These are phyloP conservation scores for Torrubiellomyces zombiae DNA, from an alignment of 2,329 filamentous ascomycete species.

Conservation along the genomic window DNA sequence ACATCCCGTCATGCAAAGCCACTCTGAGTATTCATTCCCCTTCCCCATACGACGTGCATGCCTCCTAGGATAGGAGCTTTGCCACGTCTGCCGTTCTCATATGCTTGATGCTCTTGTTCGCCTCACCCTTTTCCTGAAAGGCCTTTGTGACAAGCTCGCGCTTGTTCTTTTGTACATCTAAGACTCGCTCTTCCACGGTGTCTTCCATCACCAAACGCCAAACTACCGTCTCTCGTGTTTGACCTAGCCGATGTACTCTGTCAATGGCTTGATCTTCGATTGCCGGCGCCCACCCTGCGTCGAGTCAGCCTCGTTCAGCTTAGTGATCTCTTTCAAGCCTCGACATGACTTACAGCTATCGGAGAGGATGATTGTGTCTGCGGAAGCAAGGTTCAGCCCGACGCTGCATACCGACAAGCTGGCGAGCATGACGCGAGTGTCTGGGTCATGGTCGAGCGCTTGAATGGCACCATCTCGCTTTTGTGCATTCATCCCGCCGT, in stretches of 20 bases:
- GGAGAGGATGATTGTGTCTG: slow-evolving; percentile 68
- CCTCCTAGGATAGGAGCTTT: slow-evolving; percentile 27
- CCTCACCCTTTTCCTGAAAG: slow-evolving; percentile 50
- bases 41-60: no score
- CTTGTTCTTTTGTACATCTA: slow-evolving; percentile 66
- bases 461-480: slow-evolving; percentile 57
- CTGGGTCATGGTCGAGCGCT: slow-evolving; percentile 47
- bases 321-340: no score
- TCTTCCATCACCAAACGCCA: slow-evolving; percentile 70
- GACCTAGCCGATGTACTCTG: slow-evolving; percentile 71
- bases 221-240: slow-evolving; percentile 61
- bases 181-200: slow-evolving; percentile 65
- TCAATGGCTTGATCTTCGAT: slow-evolving; percentile 88
- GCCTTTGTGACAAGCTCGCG: slow-evolving; percentile 60
- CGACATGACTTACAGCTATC: slow-evolving; percentile 51
- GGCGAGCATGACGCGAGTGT: slow-evolving; percentile 62
- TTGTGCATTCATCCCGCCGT: slow-evolving; percentile 59
- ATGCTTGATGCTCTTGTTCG: slow-evolving; percentile 36
- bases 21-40: no score
- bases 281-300: slow-evolving; percentile 66
- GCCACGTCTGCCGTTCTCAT: slow-evolving; percentile 39
- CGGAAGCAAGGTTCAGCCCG: slow-evolving; percentile 70
- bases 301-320: slow-evolving; percentile 2
- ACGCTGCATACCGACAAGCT: slow-evolving; percentile 71
- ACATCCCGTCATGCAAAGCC: no score